These are phyloP conservation scores for Acer negundo DNA, from an alignment of 345 rosid species.

Conservation along the genomic window DNA sequence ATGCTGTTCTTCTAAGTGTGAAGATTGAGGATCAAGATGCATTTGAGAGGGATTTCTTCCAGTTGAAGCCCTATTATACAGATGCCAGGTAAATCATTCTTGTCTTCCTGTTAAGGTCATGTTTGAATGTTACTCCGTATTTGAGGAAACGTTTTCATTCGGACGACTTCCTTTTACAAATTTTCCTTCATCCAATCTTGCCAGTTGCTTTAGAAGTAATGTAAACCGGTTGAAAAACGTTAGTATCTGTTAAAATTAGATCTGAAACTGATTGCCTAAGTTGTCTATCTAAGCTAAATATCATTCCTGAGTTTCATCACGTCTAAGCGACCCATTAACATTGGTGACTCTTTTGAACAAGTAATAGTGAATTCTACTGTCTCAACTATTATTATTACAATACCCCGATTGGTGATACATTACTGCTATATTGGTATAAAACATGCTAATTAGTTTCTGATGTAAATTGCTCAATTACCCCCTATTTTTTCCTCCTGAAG, in stretches of 20 bases:
- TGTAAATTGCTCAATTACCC: neutral
- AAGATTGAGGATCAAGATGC: slow-evolving; percentile 93
- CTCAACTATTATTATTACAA: neutral
- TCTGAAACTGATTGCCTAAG: neutral
- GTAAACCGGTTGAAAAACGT: neutral
- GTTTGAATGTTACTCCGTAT: neutral
- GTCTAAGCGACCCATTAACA: neutral
- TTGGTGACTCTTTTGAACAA: neutral
- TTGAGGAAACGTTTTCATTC: neutral
- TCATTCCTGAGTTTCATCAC: neutral
- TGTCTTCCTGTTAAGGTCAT: neutral
- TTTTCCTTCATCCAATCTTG: neutral
- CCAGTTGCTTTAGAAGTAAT: neutral
- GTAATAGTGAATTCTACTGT: neutral
- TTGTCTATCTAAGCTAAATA: neutral
- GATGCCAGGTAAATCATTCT: slow-evolving; percentile 67
- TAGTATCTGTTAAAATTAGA: neutral
- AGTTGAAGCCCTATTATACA: slow-evolving; percentile 90
- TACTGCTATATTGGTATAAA: neutral
- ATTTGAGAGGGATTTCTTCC: slow-evolving; percentile 95
- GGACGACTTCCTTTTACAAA: neutral
- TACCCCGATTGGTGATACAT: neutral
- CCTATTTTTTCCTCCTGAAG: neutral
- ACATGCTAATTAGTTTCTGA: neutral
- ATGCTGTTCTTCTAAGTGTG: slow-evolving; percentile 87